Conservation (phyloP, 768 basidiomycete species). For the Lactarius hatsudake region DNA sequence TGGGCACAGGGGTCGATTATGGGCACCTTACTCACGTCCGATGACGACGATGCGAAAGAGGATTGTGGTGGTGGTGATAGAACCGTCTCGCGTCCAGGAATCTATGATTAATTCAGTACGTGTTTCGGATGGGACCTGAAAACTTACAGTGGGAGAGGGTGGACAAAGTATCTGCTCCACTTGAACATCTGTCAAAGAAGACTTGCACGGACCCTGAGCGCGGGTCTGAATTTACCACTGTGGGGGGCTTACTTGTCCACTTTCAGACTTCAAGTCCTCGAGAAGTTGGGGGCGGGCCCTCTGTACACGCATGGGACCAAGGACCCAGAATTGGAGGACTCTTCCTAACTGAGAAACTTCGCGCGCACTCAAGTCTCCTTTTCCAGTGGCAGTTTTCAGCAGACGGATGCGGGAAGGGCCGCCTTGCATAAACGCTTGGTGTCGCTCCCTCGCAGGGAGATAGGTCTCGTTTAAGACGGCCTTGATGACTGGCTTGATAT, state of each 20-base stretch:
- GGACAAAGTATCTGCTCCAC: slow-evolving; percentile 1
- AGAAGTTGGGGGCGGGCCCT: neutral
- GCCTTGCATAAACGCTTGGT: slow-evolving; percentile 57
- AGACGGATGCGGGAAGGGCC: slow-evolving; percentile 46
- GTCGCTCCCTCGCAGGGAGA: slow-evolving; percentile 47
- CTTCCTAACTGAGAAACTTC: slow-evolving; percentile 41
- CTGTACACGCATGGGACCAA: slow-evolving; percentile 24
- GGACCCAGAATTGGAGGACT: slow-evolving; percentile 35
- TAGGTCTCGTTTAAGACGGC: slow-evolving; percentile 59
- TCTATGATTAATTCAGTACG: slow-evolving; percentile 1
- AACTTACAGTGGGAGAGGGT: slow-evolving; percentile 6
- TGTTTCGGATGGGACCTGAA: neutral
- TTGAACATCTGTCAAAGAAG: slow-evolving; percentile 13
- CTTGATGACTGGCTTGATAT: slow-evolving; percentile 59
- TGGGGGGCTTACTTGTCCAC: slow-evolving; percentile 10
- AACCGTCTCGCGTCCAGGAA: neutral
- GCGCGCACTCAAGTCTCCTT: slow-evolving; percentile 39
- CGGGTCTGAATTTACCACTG: slow-evolving; percentile 1
- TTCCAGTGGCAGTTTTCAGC: slow-evolving; percentile 34
- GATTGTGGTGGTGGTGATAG: neutral
- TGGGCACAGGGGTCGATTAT: neutral
- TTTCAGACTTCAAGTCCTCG: slow-evolving; percentile 19
- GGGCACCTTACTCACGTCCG: slow-evolving; percentile 12
- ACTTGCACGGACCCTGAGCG: slow-evolving; percentile 7
- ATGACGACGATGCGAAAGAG: neutral